Conservation (phyloP, 352 stramenopile species). For the Globisporangium yorkense region DNA sequence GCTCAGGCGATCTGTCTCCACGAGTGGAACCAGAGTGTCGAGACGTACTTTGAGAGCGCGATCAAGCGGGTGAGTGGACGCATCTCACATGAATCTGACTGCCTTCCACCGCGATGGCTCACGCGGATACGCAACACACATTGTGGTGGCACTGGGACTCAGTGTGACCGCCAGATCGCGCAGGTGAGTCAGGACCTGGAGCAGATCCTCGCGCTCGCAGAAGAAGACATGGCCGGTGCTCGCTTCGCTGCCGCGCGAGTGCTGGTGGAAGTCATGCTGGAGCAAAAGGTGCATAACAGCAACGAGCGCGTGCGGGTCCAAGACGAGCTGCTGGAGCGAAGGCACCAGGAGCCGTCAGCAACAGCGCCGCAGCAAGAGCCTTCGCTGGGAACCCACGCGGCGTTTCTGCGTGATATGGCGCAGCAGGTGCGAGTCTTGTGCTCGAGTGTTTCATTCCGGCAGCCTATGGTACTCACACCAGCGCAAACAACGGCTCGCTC, state of each 20-base stretch:
- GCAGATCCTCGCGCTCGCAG: conserved; percentile 33
- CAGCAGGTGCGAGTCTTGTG: conserved; percentile 34
- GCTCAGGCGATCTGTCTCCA: conserved; percentile 11
- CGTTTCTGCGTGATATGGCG: conserved; percentile 52
- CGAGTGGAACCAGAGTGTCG: conserved; percentile 23
- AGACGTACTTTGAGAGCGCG: conserved; percentile 27
- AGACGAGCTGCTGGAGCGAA: conserved; percentile 18
- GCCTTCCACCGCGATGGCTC: not conserved
- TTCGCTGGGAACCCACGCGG: conserved; percentile 20
- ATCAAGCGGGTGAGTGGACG: conserved; percentile 14
- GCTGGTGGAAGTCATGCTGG: conserved; percentile 46
- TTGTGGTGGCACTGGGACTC: not conserved
- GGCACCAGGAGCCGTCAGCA: not conserved
- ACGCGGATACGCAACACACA: not conserved
- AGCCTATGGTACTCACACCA: not conserved
- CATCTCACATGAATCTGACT: no score
- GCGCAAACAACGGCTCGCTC: not conserved
- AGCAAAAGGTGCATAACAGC: conserved; percentile 52
- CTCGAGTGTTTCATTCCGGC: not conserved
- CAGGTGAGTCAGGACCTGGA: conserved; percentile 35
- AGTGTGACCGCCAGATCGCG: conserved; percentile 53
- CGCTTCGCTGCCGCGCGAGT: conserved; percentile 54
- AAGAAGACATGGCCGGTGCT: conserved; percentile 28
- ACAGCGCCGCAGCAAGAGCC: not conserved
- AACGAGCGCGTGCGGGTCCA: conserved; percentile 33